Percentiles rank a stretch among this genome's conserved stretches.
Conservation (phyloP, 139 green algal species). For the Closterium sp. region DNA sequence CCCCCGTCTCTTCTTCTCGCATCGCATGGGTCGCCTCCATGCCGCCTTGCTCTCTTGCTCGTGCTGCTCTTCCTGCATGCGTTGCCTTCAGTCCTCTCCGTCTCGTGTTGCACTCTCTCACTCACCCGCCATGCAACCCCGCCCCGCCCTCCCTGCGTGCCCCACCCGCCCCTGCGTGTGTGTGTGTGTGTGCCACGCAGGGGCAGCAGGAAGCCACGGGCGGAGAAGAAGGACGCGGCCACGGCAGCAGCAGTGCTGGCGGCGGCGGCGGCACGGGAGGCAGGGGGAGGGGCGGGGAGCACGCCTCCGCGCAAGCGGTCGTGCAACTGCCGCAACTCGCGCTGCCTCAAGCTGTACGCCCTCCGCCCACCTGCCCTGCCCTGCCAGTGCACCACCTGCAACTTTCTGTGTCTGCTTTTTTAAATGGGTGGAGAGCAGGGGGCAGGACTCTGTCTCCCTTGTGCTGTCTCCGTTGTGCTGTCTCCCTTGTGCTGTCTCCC, state of each 20-base stretch:
- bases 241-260: neutral
- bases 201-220: neutral
- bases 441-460: neutral
- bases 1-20: too few relatives aligned
- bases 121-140: too few relatives aligned
- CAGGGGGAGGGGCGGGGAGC: neutral
- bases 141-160: neutral
- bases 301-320: slow-evolving; percentile 79
- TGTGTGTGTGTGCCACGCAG: too few relatives aligned
- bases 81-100: too few relatives aligned
- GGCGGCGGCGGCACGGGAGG: too few relatives aligned
- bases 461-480: too few relatives aligned
- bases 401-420: neutral
- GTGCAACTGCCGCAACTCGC: slow-evolving; percentile 93
- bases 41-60: too few relatives aligned
- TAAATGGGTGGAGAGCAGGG: neutral
- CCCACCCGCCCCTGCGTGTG: neutral
- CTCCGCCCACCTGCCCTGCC: neutral
- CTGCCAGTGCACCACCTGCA: neutral
- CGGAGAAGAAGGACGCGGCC: neutral
- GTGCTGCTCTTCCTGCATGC: too few relatives aligned
- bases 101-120: too few relatives aligned
- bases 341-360: slow-evolving; percentile 82
- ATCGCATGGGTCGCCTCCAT: too few relatives aligned
- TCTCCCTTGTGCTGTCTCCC: too few relatives aligned